Percentiles rank a stretch among this genome's conserved stretches.
Conservation (phyloP, 1,284 basidiomycete genomes). For the Apiotrichum brassicae region DNA sequence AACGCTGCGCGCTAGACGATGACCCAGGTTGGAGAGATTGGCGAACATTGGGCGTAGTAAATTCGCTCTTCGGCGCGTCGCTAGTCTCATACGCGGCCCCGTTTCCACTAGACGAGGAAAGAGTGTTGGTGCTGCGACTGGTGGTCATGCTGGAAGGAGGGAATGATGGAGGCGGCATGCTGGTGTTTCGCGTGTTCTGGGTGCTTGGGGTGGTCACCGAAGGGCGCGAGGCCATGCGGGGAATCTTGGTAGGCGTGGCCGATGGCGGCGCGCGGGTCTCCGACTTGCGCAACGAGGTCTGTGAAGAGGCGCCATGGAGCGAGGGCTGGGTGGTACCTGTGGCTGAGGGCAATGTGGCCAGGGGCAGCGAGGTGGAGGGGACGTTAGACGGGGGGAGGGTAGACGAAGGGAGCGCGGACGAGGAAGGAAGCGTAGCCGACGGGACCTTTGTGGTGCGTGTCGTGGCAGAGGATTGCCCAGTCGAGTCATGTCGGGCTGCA, state of each 20-base stretch:
- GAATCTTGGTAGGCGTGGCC: conserved; percentile 78
- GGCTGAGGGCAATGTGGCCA: conserved; percentile 69
- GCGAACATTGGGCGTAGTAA: conserved; percentile 2
- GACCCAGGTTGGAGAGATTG: conserved; percentile 17
- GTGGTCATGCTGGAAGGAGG: conserved; percentile 14
- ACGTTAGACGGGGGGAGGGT: no score
- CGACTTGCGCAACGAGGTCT: conserved; percentile 22
- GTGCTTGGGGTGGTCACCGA: conserved; percentile 17
- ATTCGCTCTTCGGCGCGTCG: conserved; percentile 10
- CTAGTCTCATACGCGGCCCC: conserved; percentile 1
- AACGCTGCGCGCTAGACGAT: conserved; percentile 31
- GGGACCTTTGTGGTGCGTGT: conserved; percentile 55
- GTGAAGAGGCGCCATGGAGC: conserved; percentile 53
- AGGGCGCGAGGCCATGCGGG: conserved; percentile 67
- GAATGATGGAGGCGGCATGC: conserved; percentile 31
- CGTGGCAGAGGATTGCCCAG: conserved; percentile 50
- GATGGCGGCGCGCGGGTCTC: conserved; percentile 27
- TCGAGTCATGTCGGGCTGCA: conserved; percentile 28
- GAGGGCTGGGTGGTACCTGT: conserved; percentile 53
- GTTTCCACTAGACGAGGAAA: conserved; percentile 1
- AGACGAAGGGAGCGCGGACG: no score
- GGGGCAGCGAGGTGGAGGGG: conserved; percentile 44
- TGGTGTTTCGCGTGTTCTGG: background rate
- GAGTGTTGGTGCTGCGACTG: conserved; percentile 14
- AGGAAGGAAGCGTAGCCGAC: conserved; percentile 57